Percentiles rank a stretch among this genome's conserved stretches.
Evolutionary conservation across 305 asterid species (phyloP).

Genomic region (Ilex paraguariensis): DNA sequence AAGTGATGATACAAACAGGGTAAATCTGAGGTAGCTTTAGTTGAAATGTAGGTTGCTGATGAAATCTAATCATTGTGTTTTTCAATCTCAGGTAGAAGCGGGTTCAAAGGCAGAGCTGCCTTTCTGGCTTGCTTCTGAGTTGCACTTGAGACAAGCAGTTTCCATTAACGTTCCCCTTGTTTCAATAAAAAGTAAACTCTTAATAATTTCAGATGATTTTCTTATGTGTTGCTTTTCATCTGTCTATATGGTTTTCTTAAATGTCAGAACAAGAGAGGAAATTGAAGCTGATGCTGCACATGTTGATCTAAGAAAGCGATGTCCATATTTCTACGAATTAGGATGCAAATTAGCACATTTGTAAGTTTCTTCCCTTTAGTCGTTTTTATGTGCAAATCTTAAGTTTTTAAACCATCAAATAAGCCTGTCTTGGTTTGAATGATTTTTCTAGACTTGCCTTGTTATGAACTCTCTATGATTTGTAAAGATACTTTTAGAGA

Average conservation of each 20-base stretch:
- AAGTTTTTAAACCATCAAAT: too few species aligned
- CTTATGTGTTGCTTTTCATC: slow-evolving; percentile 2
- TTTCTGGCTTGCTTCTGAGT: slow-evolving; percentile 75
- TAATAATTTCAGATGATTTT: slow-evolving; percentile 4
- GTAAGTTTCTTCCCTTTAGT: slow-evolving; percentile 38
- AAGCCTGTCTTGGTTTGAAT: too few species aligned
- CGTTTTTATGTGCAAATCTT: too few species aligned
- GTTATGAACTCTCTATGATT: too few species aligned
- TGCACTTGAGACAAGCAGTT: slow-evolving; percentile 60
- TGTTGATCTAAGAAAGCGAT: slow-evolving; percentile 81
- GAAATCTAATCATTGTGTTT: slow-evolving; percentile 2
- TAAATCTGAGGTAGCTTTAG: slow-evolving; percentile 7
- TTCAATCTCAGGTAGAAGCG: slow-evolving; percentile 55
- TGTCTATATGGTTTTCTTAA: slow-evolving; percentile 15
- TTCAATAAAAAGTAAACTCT: slow-evolving; percentile 66
- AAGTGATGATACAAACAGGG: slow-evolving; percentile 75
- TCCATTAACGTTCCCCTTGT: slow-evolving; percentile 69
- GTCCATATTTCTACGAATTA: slow-evolving; percentile 66
- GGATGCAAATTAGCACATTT: slow-evolving; percentile 86
- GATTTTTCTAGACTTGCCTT: too few species aligned
- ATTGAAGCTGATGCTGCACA: slow-evolving; percentile 99
- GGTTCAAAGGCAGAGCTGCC: slow-evolving; percentile 82
- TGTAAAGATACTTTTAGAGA: too few species aligned
- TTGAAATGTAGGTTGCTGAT: neutral
- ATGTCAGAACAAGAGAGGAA: slow-evolving; percentile 87